Evolutionary conservation across 2,329 filamentous ascomycete species (phyloP).

Genomic region (Zymoseptoria pseudotritici): DNA sequence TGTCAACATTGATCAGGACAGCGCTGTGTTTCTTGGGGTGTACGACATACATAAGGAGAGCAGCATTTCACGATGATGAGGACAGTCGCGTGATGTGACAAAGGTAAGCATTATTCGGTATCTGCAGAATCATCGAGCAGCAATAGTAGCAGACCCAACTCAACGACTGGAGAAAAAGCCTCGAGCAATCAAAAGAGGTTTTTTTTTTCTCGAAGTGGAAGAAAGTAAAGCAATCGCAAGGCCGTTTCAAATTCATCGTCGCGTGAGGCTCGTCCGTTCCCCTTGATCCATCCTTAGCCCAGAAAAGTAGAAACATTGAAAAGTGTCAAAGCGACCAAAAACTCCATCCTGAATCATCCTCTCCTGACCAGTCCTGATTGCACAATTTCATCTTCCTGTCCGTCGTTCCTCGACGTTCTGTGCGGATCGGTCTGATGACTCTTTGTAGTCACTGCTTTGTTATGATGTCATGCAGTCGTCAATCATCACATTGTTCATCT

Average conservation of each 20-base stretch:
- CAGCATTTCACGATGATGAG: background rate
- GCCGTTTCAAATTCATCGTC: background rate
- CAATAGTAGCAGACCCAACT: background rate
- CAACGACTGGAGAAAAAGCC: background rate
- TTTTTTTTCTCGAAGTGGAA: background rate
- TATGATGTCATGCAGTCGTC: conserved; percentile 4
- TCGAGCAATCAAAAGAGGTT: background rate
- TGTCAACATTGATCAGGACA: background rate
- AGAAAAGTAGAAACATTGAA: background rate
- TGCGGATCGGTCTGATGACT: background rate
- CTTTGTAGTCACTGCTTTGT: background rate
- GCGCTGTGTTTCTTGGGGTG: background rate
- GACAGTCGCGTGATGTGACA: background rate
- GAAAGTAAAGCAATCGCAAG: background rate
- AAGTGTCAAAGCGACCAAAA: background rate
- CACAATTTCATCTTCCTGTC: background rate
- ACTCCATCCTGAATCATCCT: background rate
- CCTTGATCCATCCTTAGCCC: background rate
- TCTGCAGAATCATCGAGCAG: background rate
- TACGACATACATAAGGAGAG: background rate
- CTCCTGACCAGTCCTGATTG: background rate
- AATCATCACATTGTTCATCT: conserved; percentile 4
- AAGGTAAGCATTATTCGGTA: background rate
- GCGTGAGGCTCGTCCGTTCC: background rate
- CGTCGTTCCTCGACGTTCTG: background rate